phyloP scores from a whole-genome alignment of 768 basidiomycete species.

The Mycena albidolilacea region DNA sequence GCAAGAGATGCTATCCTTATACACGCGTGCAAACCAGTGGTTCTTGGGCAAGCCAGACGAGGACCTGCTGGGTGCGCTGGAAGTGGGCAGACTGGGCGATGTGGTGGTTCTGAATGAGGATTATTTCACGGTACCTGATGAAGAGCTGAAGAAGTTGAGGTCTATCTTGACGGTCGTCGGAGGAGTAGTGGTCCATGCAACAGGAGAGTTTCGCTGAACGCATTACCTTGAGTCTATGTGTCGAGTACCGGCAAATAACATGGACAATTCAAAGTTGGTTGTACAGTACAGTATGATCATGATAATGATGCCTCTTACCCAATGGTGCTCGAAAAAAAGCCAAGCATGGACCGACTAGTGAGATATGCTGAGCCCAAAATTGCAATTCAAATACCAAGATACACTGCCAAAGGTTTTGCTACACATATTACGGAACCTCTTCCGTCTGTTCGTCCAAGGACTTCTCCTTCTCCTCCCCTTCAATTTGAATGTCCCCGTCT shows the following conservation, averaged over 20 bases:
- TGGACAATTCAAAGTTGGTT: too few relatives aligned
- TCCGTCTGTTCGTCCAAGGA: conserved; percentile 14
- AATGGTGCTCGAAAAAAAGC: too few relatives aligned
- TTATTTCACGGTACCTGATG: conserved; percentile 9
- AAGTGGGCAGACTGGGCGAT: conserved; percentile 1
- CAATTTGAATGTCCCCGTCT: conserved; percentile 19
- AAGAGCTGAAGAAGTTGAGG: conserved; percentile 11
- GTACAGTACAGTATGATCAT: too few relatives aligned
- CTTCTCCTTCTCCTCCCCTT: conserved; percentile 17
- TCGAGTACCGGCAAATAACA: too few relatives aligned
- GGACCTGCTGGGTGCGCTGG: not conserved
- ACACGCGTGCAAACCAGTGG: conserved; percentile 4
- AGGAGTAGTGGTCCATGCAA: not conserved
- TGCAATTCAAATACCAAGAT: not conserved
- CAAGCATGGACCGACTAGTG: too few relatives aligned
- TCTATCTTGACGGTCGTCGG: conserved; percentile 8
- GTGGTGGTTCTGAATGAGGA: conserved; percentile 5
- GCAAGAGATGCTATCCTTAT: not conserved
- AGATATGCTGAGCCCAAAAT: too few relatives aligned
- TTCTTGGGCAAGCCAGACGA: conserved; percentile 9
- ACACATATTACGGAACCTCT: not conserved
- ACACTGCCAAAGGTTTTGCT: too few relatives aligned
- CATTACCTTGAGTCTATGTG: not conserved
- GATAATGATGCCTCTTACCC: too few relatives aligned
- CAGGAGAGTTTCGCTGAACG: not conserved